Base-by-base conservation (phyloP, 352 stramenopile genomes). In the Globisporangium mamillatum region DNA sequence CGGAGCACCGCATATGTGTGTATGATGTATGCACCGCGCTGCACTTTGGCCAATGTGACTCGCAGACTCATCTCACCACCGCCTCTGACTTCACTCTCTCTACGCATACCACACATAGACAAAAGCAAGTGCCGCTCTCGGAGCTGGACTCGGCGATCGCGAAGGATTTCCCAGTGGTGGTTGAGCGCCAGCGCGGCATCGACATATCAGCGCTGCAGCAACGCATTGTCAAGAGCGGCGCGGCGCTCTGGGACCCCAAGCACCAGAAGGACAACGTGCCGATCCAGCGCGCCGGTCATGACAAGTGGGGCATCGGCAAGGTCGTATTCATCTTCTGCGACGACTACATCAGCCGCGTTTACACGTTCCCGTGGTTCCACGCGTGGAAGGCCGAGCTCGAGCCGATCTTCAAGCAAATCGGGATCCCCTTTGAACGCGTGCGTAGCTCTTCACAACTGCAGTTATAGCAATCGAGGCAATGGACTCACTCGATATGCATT, bases 251-350 rank as follows among this genome's bases (percentile, higher is more conserved):
- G 89, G 78, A 92, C 64, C 85, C 86, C 5, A 67, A 61, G 32
- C 76, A 81, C 53, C 88, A 94, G 68, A 88, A 73, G 57, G 78
- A 89, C 69, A 98, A 98, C 64, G 96, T 99, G 38, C 80, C 81
- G 7, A 89, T 99, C 24, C 91, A 86, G 29, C 90, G 97, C 58
- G 92, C 97, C 16, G 96, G 92, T 27, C 98, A 99, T 79, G 98
- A 99, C 84, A 86, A 80, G 50, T 99, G 97, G 96, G 98, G 98
- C 62, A 99, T 99, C 68, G 91, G 93, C 75, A 99, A 99, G 76
- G 97, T 99, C 67, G 92, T 99, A 12, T 96, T 99, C 64, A 83
- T 99, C 54, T 99, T 99, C 82, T 98, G 93, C 71, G 98, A 99
- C 83, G 98, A 99, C 81, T 99, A 99, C 75, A 81, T 99, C 44